Evolutionary conservation across 495 filamentous ascomycete species (phyloP).

Genomic region (Poronia punctata): DNA sequence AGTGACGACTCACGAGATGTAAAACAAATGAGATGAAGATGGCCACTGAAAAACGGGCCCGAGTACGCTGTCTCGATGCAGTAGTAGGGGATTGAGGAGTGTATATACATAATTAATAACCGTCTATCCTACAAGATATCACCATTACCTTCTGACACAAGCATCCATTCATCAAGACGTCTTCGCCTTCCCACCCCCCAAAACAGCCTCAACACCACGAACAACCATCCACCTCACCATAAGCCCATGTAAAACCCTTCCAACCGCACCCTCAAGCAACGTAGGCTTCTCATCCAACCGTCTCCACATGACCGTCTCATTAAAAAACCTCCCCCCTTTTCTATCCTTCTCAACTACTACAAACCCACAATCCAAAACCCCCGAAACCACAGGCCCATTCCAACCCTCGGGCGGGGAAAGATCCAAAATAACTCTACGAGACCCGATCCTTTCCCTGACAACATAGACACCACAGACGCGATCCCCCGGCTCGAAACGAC

Average conservation of each 20-base stretch:
- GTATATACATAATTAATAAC: no score
- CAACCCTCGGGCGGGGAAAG: constrained; percentile 23
- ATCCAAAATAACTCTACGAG: constrained; percentile 19
- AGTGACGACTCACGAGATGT: no score
- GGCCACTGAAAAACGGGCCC: no score
- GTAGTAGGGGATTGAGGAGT: no score
- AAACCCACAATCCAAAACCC: constrained; percentile 21
- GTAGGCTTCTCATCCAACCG: constrained; percentile 11
- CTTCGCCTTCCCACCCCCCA: neutral
- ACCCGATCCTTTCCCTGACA: constrained; percentile 5
- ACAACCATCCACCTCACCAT: constrained; percentile 26
- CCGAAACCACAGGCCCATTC: constrained; percentile 17
- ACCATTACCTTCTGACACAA: no score
- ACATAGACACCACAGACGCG: constrained; percentile 27
- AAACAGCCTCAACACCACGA: constrained; percentile 23
- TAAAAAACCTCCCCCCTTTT: constrained; percentile 15
- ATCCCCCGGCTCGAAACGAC: constrained; percentile 18
- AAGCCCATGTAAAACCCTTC: constrained; percentile 21
- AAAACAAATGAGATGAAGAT: no score
- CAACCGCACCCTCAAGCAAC: constrained; percentile 19
- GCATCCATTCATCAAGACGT: no score
- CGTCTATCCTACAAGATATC: no score
- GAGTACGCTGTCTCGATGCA: no score
- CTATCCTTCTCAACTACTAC: constrained; percentile 3
- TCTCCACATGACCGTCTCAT: constrained; percentile 31